Conservation (phyloP, 2,329 filamentous ascomycete genomes). For the Cladosporium phlei region DNA sequence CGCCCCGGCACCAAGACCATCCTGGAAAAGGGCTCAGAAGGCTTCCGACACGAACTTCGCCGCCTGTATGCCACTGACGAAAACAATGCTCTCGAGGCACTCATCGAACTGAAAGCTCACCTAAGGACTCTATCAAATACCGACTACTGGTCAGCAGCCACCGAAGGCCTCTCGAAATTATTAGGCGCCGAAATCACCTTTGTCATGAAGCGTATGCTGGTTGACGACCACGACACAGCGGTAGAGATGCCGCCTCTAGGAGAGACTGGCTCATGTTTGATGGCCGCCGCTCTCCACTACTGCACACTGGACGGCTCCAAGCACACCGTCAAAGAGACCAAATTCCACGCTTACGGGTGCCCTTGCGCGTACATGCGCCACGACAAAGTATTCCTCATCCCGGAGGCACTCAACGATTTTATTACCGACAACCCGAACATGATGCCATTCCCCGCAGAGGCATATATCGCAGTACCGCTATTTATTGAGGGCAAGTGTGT, state of each 20-base stretch:
- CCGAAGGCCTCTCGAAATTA: constrained; percentile 60
- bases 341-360: constrained; percentile 60
- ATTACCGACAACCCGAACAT: constrained; percentile 57
- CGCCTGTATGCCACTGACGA: constrained; percentile 40
- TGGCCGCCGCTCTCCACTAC: constrained; percentile 63
- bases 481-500: constrained; percentile 62
- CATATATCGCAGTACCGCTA: constrained; percentile 63
- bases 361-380: constrained; percentile 67
- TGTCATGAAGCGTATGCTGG: constrained; percentile 59
- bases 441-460: constrained; percentile 58
- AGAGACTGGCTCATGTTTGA: constrained; percentile 57
- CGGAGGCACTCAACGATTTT: constrained; percentile 56
- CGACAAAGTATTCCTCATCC: constrained; percentile 66
- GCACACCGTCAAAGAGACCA: constrained; percentile 56
- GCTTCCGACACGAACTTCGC: constrained; percentile 22
- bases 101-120: constrained; percentile 55
- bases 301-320: constrained; percentile 51
- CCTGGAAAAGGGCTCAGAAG: constrained; percentile 23
- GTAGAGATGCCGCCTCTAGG: constrained; percentile 59
- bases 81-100: constrained; percentile 56
- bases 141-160: constrained; percentile 60
- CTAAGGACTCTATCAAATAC: constrained; percentile 52
- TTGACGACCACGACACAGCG: constrained; percentile 54
- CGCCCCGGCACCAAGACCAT: constrained; percentile 23
- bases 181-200: constrained; percentile 64